These are phyloP conservation scores for Phytophthora constricta DNA, from an alignment of 352 stramenopile genomes.

Conservation along the genomic window DNA sequence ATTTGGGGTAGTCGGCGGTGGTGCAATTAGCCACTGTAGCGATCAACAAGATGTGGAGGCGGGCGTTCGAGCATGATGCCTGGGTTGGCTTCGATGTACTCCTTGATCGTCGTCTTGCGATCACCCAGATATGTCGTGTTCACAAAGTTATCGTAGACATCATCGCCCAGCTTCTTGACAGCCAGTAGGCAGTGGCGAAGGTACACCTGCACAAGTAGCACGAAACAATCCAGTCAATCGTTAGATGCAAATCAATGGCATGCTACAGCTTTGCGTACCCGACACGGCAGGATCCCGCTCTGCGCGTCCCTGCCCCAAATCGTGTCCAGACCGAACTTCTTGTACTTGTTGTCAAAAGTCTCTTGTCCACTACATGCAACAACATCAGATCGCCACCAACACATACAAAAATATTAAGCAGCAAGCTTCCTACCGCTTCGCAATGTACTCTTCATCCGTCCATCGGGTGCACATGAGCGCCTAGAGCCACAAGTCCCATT, in stretches of 20 bases:
- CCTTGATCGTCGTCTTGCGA: conserved; percentile 83
- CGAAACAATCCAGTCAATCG: neutral
- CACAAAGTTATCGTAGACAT: conserved; percentile 85
- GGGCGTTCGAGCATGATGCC: conserved; percentile 85
- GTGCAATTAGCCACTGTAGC: conserved; percentile 72
- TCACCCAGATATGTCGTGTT: conserved; percentile 92
- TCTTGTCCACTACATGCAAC: conserved; percentile 66
- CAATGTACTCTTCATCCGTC: conserved; percentile 90
- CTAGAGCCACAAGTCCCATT: conserved; percentile 9
- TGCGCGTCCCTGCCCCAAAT: conserved; percentile 91
- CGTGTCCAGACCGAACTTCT: conserved; percentile 81
- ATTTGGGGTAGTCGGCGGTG: no score
- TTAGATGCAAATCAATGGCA: no score
- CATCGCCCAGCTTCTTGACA: conserved; percentile 77
- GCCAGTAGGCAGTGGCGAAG: conserved; percentile 93
- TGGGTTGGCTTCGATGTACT: conserved; percentile 84
- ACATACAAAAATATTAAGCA: neutral
- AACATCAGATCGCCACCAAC: neutral
- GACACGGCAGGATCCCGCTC: conserved; percentile 89
- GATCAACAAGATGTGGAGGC: conserved; percentile 69
- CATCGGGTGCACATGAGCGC: conserved; percentile 89
- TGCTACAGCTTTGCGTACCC: conserved; percentile 54
- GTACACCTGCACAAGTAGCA: conserved; percentile 66
- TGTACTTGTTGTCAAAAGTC: conserved; percentile 87
- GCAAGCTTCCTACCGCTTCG: conserved; percentile 42